Conservation (phyloP, 108 stramenopile species). For the Heterococcus sp. region DNA sequence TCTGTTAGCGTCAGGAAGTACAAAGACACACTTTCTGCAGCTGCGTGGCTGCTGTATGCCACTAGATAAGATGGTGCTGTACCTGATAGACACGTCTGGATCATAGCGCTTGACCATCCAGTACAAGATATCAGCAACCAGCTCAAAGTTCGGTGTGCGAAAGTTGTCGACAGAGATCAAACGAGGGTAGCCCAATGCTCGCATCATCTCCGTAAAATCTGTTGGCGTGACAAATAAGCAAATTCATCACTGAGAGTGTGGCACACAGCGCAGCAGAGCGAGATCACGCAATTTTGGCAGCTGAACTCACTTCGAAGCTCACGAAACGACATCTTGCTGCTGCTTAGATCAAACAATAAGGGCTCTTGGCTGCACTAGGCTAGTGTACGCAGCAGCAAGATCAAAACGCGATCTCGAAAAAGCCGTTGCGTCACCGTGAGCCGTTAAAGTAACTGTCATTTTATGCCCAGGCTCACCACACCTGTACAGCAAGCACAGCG, state of each 20-base stretch:
- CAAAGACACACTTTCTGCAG: no score
- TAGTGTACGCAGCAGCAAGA: not conserved
- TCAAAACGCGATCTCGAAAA: not conserved
- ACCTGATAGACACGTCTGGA: conserved; percentile 50
- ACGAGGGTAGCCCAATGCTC: conserved; percentile 68
- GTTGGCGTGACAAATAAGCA: not conserved
- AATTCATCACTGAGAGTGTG: not conserved
- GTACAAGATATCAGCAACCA: conserved; percentile 70
- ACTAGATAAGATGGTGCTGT: no score
- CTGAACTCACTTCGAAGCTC: conserved; percentile 50
- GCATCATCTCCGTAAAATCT: conserved; percentile 73
- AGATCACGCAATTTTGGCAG: not conserved
- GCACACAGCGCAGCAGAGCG: not conserved
- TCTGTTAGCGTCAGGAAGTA: no score
- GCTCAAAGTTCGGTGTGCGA: conserved; percentile 69
- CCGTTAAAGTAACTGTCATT: not conserved
- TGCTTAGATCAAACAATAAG: not conserved
- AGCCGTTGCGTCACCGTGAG: not conserved
- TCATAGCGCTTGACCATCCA: conserved; percentile 77
- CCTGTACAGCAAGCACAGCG: not conserved
- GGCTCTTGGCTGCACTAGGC: not conserved
- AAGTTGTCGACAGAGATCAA: conserved; percentile 70
- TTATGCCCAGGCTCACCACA: not conserved
- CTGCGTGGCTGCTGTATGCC: no score
- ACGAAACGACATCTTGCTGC: conserved; percentile 48